Base-by-base conservation (phyloP, 768 basidiomycete genomes). In the Naganishia vishniacii region DNA sequence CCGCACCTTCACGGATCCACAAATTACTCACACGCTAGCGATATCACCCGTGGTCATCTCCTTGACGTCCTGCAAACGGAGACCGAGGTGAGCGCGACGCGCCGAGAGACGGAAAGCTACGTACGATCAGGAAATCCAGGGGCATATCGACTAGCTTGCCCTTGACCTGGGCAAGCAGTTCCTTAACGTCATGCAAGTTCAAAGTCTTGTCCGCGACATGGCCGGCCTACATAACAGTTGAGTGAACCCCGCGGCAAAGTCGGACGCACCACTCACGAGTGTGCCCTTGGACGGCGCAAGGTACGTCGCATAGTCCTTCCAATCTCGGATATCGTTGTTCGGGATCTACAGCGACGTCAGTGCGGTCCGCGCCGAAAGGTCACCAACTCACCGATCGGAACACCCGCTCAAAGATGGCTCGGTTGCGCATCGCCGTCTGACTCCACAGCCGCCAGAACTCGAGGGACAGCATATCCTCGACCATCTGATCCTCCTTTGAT, bases 361-460 rank as follows among this genome's bases (percentile, higher is more conserved):
- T 16, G n/a, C 40, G 2, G 28, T 37, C 37, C 6, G 8, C 18
- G 3, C 20, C 8, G 0, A 29, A 13, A 25, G 15, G 7, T n/a
- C 18, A 37, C n/a, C 28, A 11, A 67, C 63, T 58, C 16, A 90
- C 84, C n/a, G 88, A 86, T 42, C 85, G 82, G 81, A 94, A 95
- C 31, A 92, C 70, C 78, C 90, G 88, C 4, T 87, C 86, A 70
- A 91, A 94, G 61, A 92, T 82, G 73, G 88, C 87, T 61, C 89
- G 81, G 74, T 97, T 97, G 79, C 78, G 83, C 65, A 82, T 81
- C 18, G 91, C 92, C 0, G 88, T 91, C 37, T 79, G 80, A 42
- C 80, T 82, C 85, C 86, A 86, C 6, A 91, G 78, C 8, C 79
- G 65, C 6, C 83, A 69, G 20, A 85, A 85, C 45, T 79, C 75